phyloP scores from a whole-genome alignment of 208 protist species.

The Phytomonas sp. region DNA sequence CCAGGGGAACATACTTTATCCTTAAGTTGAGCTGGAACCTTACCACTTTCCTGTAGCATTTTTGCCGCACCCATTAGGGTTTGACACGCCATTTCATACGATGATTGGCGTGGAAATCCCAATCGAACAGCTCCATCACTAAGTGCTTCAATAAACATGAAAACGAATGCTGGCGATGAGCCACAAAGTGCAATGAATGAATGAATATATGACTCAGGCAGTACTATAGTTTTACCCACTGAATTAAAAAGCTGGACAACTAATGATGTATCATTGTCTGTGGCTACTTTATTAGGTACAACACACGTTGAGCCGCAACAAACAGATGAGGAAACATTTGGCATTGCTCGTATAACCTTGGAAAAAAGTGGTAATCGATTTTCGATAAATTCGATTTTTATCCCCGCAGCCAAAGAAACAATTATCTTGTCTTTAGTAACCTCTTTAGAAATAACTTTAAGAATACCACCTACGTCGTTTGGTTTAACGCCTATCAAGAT shows the following conservation, averaged over 20 bases:
- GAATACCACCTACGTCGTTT: slow-evolving; percentile 50
- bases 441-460: slow-evolving; percentile 36
- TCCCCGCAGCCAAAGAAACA: slow-evolving; percentile 90
- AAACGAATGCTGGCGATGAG: slow-evolving; percentile 93
- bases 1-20: slow-evolving; percentile 91
- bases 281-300: slow-evolving; percentile 34
- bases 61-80: slow-evolving; percentile 89
- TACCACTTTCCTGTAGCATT: slow-evolving; percentile 75
- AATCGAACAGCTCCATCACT: slow-evolving; percentile 91
- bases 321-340: slow-evolving; percentile 89
- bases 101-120: slow-evolving; percentile 79
- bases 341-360: slow-evolving; percentile 93
- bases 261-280: slow-evolving; percentile 25
- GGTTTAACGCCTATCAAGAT: slow-evolving; percentile 93
- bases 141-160: slow-evolving; percentile 94
- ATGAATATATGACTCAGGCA: slow-evolving; percentile 74
- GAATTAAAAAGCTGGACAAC: slow-evolving; percentile 56
- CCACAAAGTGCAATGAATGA: slow-evolving; percentile 93
- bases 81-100: slow-evolving; percentile 87
- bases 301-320: slow-evolving; percentile 62
- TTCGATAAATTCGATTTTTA: slow-evolving; percentile 71
- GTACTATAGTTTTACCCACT: slow-evolving; percentile 56
- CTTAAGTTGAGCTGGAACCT: slow-evolving; percentile 78
- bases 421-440: slow-evolving; percentile 55
- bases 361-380: slow-evolving; percentile 26